Conservation (phyloP, 2,329 filamentous ascomycete genomes). For the Hansfordia pulvinata region DNA sequence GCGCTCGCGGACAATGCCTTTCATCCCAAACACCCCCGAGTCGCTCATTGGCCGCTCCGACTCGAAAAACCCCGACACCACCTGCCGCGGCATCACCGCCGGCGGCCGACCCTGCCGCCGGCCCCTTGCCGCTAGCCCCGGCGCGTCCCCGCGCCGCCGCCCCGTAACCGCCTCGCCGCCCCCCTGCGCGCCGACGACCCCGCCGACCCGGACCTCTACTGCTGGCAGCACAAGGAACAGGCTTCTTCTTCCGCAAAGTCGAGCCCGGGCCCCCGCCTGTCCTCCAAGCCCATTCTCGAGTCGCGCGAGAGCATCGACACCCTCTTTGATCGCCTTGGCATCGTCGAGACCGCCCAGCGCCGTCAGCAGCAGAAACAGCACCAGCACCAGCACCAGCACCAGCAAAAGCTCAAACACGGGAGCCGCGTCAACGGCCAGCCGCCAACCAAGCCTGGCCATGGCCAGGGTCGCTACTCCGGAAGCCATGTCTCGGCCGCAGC, state of each 20-base stretch:
- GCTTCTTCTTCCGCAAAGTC: constrained; percentile 36
- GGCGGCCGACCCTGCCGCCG: constrained; percentile 75
- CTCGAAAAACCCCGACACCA: constrained; percentile 70
- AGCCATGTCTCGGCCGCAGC: constrained; percentile 13
- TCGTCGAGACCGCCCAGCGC: constrained; percentile 52
- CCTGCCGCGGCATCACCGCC: constrained; percentile 77
- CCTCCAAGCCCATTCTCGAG: constrained; percentile 40
- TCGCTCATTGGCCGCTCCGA: constrained; percentile 65
- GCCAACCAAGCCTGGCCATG: constrained; percentile 6
- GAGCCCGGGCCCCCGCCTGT: constrained; percentile 27
- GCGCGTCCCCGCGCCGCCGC: constrained; percentile 13
- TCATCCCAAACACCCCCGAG: constrained; percentile 65
- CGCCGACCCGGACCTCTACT: constrained; percentile 55
- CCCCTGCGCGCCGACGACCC: constrained; percentile 31
- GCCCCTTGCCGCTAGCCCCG: constrained; percentile 38
- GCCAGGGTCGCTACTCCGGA: constrained; percentile 8
- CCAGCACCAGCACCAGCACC: no score
- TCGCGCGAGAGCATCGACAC: constrained; percentile 75
- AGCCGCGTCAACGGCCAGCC: constrained; percentile 11
- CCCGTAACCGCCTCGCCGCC: constrained; percentile 14
- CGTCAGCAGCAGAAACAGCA: no score
- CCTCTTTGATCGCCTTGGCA: constrained; percentile 63
- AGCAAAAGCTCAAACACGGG: constrained; percentile 12
- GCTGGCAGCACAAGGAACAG: constrained; percentile 93
- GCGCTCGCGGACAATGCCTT: constrained; percentile 40